Conservation (phyloP, 495 filamentous ascomycete genomes). For the Trichocladium uniseriatum region DNA sequence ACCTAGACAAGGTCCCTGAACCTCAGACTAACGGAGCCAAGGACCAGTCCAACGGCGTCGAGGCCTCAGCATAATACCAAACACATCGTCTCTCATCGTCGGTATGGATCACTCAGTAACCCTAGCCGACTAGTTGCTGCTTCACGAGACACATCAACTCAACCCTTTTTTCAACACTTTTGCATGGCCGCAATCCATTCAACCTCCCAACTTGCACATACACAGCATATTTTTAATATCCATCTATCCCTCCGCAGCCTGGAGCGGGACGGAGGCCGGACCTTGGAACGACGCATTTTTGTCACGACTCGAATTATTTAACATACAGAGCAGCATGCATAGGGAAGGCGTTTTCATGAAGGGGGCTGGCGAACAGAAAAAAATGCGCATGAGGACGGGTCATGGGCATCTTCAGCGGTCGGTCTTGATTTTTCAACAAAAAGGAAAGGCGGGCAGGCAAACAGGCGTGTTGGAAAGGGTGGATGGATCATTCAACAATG, state of each 20-base stretch:
- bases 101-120: conserved; percentile 2
- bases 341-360: conserved; percentile 11
- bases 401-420: conserved; percentile 5
- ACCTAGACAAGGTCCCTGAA: conserved; percentile 43
- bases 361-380: background rate
- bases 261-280: conserved; percentile 2
- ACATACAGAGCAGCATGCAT: conserved; percentile 14
- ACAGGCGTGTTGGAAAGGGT: conserved; percentile 5
- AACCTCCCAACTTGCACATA: conserved; percentile 15
- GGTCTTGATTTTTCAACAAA: conserved; percentile 32
- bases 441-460: conserved; percentile 10
- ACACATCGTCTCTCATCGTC: conserved; percentile 1
- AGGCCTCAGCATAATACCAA: conserved; percentile 22
- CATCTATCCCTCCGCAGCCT: conserved; percentile 12
- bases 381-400: conserved; percentile 5
- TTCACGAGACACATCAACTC: background rate
- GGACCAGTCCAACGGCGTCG: conserved; percentile 10
- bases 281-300: conserved; percentile 7
- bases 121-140: background rate
- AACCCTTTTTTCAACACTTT: conserved; percentile 19
- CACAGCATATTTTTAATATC: conserved; percentile 9
- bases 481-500: conserved; percentile 4
- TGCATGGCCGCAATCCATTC: conserved; percentile 13
- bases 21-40: conserved; percentile 7
- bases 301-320: conserved; percentile 9